phyloP scores from a whole-genome alignment of 2,329 filamentous ascomycete genomes.

The Microcyclosporella mali region DNA sequence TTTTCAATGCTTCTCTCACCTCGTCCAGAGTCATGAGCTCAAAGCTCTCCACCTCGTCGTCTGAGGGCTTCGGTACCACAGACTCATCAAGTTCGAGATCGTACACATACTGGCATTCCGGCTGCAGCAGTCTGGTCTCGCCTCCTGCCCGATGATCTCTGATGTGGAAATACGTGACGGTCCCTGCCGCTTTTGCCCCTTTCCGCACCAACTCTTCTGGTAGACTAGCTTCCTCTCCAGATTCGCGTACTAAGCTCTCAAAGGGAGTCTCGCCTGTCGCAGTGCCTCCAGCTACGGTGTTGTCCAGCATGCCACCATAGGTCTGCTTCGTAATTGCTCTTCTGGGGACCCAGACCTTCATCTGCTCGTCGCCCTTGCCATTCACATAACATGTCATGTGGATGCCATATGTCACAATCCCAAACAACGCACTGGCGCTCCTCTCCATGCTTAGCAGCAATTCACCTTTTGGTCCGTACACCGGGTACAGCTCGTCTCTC shows the following conservation, averaged over 20 bases:
- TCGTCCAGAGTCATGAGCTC: constrained; percentile 70
- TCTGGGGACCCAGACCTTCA: constrained; percentile 79
- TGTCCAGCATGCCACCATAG: constrained; percentile 88
- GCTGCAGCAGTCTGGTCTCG: constrained; percentile 75
- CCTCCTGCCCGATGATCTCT: constrained; percentile 70
- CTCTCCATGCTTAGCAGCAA: constrained; percentile 71
- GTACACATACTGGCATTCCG: constrained; percentile 87
- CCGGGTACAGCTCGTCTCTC: constrained; percentile 73
- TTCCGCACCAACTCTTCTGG: constrained; percentile 61
- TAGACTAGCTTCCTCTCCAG: constrained; percentile 80
- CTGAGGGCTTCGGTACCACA: constrained; percentile 67
- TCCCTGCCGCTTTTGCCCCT: constrained; percentile 56
- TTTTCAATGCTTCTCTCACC: constrained; percentile 61
- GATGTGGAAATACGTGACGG: constrained; percentile 78
- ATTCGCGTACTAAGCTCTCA: constrained; percentile 78
- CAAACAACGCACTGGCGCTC: constrained; percentile 66
- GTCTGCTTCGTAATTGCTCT: constrained; percentile 74
- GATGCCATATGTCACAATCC: constrained; percentile 70
- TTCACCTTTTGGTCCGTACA: constrained; percentile 57
- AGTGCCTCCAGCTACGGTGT: constrained; percentile 83
- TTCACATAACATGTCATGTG: constrained; percentile 64
- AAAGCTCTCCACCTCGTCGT: constrained; percentile 86
- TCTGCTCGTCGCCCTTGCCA: constrained; percentile 41
- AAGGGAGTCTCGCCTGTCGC: constrained; percentile 73
- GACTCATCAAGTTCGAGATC: constrained; percentile 70